Base-by-base conservation (phyloP, 2,329 filamentous ascomycete genomes). In the Beauveria varroae region DNA sequence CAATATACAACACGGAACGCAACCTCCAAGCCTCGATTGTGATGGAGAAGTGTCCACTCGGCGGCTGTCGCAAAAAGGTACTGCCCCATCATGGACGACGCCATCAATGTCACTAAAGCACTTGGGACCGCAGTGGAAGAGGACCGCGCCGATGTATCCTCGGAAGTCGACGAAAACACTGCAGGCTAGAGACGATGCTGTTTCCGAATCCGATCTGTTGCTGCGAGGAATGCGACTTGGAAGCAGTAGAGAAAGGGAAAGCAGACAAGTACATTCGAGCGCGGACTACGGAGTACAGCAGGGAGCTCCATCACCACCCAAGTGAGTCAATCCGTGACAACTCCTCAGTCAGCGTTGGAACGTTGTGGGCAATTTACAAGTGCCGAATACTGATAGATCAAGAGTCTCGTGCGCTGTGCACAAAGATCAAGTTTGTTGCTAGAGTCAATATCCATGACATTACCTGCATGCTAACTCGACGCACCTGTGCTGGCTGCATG, bases 21-120 rank as follows among this genome's bases (percentile, higher is more conserved):
- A 41, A 44, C 18, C 18, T 46, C n/a, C 37, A 56, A 28, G 53
- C 22, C 49, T 30, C 14, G 49, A 26, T 60, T 46, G 40, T 60
- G n/a, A 40, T 59, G 46, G 24, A 52, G 16, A 59, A 59, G 57
- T 53, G 57, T 24, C 47, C 49, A 40, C 46, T 43, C 50, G 30
- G n/a, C 28, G 50, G 30, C 30, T 24, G 28, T 37, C 34, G 34
- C 34, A 16, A 37, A 37, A 37, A 16, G 12, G 34, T 37, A 37
- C 5, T n/a, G 9, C 22, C 18, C 43, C 56, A 43, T 52, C 24
- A 18, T 43, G 37, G 47, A 34, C 55, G 22, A 28, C 47, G 40
- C 26, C 40, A 20, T 28, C 57, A 34, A 16, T 5, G 22, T 52
- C 57, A 20, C 49, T 47, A 54, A 53, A 2, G 37, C 41, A 37